phyloP scores from a whole-genome alignment of 1,284 basidiomycete species.

The Jaminaea rosea region DNA sequence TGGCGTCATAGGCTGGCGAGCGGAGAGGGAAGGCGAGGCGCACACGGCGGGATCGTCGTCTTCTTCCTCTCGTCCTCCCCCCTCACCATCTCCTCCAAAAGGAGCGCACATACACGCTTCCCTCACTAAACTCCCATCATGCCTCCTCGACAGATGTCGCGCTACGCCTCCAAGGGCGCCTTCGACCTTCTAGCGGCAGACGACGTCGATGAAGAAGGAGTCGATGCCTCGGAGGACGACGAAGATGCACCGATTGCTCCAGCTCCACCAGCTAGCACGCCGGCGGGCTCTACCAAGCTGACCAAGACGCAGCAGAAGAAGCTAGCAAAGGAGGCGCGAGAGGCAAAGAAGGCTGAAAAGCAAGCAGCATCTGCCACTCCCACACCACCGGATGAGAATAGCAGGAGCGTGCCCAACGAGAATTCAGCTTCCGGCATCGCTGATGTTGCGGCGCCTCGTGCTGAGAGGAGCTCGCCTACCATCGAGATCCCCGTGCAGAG shows the following conservation, averaged over 20 bases:
- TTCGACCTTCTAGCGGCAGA: conserved; percentile 7
- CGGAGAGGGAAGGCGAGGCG: too few species aligned
- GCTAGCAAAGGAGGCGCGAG: not conserved
- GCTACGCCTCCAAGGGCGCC: conserved; percentile 8
- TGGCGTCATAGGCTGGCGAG: too few species aligned
- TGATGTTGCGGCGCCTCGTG: too few species aligned
- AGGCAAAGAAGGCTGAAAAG: not conserved
- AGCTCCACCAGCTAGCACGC: not conserved
- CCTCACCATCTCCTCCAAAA: too few species aligned
- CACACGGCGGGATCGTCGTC: too few species aligned
- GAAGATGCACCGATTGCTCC: not conserved
- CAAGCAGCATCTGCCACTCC: not conserved
- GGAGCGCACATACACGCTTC: too few species aligned
- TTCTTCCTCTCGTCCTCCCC: too few species aligned
- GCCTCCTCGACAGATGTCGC: conserved; percentile 5
- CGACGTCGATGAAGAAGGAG: not conserved
- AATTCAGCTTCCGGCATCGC: too few species aligned
- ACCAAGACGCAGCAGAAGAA: conserved; percentile 1
- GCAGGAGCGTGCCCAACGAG: too few species aligned
- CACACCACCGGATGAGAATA: too few species aligned
- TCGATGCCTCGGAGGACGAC: not conserved
- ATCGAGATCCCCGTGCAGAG: too few species aligned
- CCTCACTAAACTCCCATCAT: not conserved
- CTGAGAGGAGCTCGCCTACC: too few species aligned
- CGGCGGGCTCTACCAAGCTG: not conserved